Percentiles rank a stretch among this genome's conserved stretches.
phyloP scores from a whole-genome alignment of 2,329 filamentous ascomycete genomes.

The Calonectria leucothoes region DNA sequence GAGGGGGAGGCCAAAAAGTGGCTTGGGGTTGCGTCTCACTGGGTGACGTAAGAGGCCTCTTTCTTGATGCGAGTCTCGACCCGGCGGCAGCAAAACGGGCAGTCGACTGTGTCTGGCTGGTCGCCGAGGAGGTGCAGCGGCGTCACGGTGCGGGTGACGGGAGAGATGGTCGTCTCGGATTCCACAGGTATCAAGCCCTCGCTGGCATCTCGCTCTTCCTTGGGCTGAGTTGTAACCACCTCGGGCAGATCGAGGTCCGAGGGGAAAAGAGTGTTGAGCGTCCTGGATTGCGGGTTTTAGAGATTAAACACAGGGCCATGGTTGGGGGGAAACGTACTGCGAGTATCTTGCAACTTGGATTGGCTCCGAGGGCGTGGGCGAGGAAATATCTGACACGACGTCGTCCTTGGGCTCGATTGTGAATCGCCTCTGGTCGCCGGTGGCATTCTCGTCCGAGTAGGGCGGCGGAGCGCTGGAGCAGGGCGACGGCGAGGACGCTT shows the following conservation, averaged over 20 bases:
- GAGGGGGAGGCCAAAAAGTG: not conserved
- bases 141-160: slow-evolving; percentile 29
- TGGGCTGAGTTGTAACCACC: slow-evolving; percentile 15
- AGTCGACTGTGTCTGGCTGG: slow-evolving; percentile 38
- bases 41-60: slow-evolving; percentile 31
- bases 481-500: not conserved
- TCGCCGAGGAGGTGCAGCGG: slow-evolving; percentile 36
- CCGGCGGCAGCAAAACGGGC: slow-evolving; percentile 36
- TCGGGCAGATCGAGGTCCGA: slow-evolving; percentile 33
- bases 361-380: not conserved
- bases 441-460: not conserved
- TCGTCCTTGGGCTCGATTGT: not conserved
- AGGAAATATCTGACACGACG: not conserved
- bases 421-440: not conserved
- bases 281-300: not conserved
- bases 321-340: not conserved
- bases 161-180: not conserved
- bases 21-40: slow-evolving; percentile 23
- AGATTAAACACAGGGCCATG: not conserved
- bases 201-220: not conserved
- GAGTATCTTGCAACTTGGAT: not conserved
- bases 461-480: not conserved
- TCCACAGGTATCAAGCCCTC: slow-evolving; percentile 34
- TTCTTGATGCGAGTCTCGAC: slow-evolving; percentile 38
- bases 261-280: slow-evolving; percentile 16